Percentiles rank a stretch among this genome's conserved stretches.
Evolutionary conservation across 225 moss, liverwort and hornwort species (phyloP).

Genomic region (Antitrichia curtipendula): DNA sequence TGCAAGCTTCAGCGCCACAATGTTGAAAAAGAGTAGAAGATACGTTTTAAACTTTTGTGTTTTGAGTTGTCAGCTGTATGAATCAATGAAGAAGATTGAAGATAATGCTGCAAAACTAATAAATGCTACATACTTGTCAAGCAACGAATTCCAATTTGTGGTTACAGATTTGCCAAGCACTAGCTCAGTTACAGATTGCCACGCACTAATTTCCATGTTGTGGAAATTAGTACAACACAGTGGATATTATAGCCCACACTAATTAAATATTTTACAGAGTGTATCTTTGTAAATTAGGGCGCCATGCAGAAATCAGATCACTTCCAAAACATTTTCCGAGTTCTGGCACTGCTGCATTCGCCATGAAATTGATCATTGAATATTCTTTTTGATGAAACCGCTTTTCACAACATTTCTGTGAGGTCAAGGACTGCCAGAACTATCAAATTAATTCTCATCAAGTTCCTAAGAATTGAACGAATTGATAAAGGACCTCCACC

Average conservation of each 20-base stretch:
- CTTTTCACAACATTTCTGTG: neutral
- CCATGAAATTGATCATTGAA: neutral
- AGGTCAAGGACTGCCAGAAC: neutral
- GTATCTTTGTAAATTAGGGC: neutral
- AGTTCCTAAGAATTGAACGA: neutral
- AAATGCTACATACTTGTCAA: neutral
- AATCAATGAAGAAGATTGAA: neutral
- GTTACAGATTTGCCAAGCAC: neutral
- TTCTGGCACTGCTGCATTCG: neutral
- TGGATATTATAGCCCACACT: neutral
- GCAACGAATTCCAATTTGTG: neutral
- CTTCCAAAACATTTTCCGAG: neutral
- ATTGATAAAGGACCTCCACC: neutral
- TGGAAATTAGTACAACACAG: neutral
- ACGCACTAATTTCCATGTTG: neutral
- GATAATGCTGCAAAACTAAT: neutral
- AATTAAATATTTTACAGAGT: neutral
- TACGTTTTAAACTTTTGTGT: too few species aligned
- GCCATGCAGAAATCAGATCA: neutral
- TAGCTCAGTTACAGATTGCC: neutral
- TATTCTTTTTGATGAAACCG: neutral
- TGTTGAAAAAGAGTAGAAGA: neutral
- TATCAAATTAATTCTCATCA: neutral
- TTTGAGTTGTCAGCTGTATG: neutral
- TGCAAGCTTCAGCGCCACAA: neutral